These are phyloP conservation scores for Colletotrichum tropicicola DNA, from an alignment of 2,329 filamentous ascomycete species.

Conservation along the genomic window DNA sequence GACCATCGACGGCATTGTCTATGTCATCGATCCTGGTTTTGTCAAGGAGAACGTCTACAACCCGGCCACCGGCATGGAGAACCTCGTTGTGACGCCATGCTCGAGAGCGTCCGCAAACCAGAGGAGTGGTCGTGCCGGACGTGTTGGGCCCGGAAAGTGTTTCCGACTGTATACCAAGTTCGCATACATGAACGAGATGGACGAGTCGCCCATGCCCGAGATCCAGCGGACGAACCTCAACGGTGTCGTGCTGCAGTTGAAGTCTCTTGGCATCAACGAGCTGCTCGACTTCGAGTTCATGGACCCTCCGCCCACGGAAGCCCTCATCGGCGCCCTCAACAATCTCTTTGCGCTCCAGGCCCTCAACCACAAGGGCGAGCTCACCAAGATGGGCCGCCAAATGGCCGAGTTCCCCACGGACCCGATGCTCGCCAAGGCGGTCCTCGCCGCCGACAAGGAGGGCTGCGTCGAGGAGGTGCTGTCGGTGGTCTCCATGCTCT, in stretches of 20 bases:
- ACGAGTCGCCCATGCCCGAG: constrained; percentile 90
- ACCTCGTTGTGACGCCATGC: constrained; percentile 88
- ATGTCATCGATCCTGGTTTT: constrained; percentile 94
- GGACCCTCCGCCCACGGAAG: constrained; percentile 90
- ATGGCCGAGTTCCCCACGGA: constrained; percentile 97
- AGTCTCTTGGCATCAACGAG: constrained; percentile 91
- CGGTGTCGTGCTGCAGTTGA: constrained; percentile 83
- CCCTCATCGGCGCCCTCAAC: constrained; percentile 88
- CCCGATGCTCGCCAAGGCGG: constrained; percentile 88
- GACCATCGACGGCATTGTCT: constrained; percentile 95
- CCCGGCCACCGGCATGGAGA: constrained; percentile 90
- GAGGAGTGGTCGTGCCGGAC: constrained; percentile 89
- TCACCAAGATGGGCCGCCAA: constrained; percentile 90
- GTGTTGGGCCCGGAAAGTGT: constrained; percentile 91
- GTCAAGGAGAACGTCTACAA: constrained; percentile 97
- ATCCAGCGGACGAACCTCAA: constrained; percentile 92
- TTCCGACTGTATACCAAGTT: constrained; percentile 95
- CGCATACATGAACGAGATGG: constrained; percentile 93
- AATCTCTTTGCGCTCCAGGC: constrained; percentile 91
- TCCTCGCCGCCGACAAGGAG: constrained; percentile 88
- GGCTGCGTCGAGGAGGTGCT: constrained; percentile 95
- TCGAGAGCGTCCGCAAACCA: constrained; percentile 94
- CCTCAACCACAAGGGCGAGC: constrained; percentile 85
- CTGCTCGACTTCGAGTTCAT: constrained; percentile 95
- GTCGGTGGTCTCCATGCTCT: constrained; percentile 92